Evolutionary conservation across 2,329 filamentous ascomycete genomes (phyloP), one percentile per base, ranked within the genome.

Genomic region (Aspergillus flavus): DNA sequence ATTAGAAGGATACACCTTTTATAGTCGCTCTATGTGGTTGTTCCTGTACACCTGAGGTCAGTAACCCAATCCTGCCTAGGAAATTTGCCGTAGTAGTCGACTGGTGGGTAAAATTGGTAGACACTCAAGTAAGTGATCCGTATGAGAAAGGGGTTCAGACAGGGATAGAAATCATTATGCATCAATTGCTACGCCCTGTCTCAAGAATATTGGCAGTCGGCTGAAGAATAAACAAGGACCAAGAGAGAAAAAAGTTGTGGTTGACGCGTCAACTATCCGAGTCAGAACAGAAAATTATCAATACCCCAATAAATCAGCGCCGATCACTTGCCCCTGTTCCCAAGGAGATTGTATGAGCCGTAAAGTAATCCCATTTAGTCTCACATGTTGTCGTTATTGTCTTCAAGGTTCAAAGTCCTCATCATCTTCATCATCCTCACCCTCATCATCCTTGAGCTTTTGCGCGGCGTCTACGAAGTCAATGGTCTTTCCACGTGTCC

Each of bases 401-500:
- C 76, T 34, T 66, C 61, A 23, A 66, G 69, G 69, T 32, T 75
- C 68, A 57, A 78, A 76, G 65, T 80, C 80, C 62, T 82, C 79
- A 63, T 80, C 81, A 59, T 82, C 78, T 67, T 91, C 90, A 65
- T 89, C 87, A 59, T 85, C 85, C 39, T 84, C 81, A 76, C 86
- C 85, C 45, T 85, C 82, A 28, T 86, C 87, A 53, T 88, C 90
- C 52, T 93, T 92, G 34, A 91, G 86, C 79, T 96, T 89, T 80
- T 91, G 85, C 30, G 92, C 93, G 23, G 94, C 94, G 83, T 96
- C 93, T 73, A 91, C 91, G 81, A 92, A 98, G 85, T 98, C 92
- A 77, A 98, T 97, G 75, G 89, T 86, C 80, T 92, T 92, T 76
- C 94, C 94, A 75, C 94, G 94, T 67, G 94, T 98, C 79, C 95